Percentiles rank a stretch among this genome's conserved stretches.
phyloP scores from a whole-genome alignment of 305 asterid genomes.

The Solanum hybrid region DNA sequence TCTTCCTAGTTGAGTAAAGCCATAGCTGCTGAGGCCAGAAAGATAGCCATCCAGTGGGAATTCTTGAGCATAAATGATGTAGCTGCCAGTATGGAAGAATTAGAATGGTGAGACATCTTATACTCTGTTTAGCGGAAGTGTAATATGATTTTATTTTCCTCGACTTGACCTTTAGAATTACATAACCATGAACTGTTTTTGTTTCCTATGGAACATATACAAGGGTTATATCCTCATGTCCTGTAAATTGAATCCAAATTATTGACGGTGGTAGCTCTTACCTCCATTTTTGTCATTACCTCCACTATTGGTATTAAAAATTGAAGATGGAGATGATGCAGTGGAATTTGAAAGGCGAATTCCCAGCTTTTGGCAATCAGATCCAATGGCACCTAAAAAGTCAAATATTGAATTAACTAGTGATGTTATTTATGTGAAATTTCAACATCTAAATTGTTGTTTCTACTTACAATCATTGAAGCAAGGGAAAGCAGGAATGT shows the following conservation, averaged over 20 bases:
- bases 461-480: slow-evolving; percentile 46
- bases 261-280: background rate
- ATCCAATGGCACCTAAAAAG: slow-evolving; percentile 51
- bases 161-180: background rate
- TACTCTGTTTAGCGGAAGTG: background rate
- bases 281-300: slow-evolving; percentile 1
- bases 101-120: background rate
- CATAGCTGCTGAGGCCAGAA: slow-evolving; percentile 20
- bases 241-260: background rate
- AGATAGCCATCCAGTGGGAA: slow-evolving; percentile 35
- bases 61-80: slow-evolving; percentile 24
- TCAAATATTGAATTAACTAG: background rate
- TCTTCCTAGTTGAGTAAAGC: background rate
- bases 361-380: slow-evolving; percentile 54
- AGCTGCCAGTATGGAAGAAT: slow-evolving; percentile 25
- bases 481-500: slow-evolving; percentile 53
- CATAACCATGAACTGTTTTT: background rate
- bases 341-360: slow-evolving; percentile 27
- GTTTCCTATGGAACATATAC: background rate
- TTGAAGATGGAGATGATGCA: slow-evolving; percentile 22
- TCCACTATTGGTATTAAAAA: background rate
- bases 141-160: background rate
- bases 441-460: background rate
- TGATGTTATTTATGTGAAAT: background rate
- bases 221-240: background rate